Evolutionary conservation across 805 yeast genomes (phyloP).

Genomic region (Starmerella davenportii): DNA sequence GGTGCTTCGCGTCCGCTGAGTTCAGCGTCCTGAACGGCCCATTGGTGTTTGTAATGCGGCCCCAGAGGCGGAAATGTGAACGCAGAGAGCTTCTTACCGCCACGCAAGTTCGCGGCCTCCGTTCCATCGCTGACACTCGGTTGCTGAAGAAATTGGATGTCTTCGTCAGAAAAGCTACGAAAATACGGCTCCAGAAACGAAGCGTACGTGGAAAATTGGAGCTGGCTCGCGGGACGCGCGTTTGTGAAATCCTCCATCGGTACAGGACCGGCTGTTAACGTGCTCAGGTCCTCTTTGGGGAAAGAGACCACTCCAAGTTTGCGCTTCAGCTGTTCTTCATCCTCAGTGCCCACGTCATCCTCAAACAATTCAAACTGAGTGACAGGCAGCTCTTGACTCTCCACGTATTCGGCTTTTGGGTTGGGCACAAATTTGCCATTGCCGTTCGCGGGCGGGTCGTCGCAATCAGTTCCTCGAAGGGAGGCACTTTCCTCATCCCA

Average conservation of each 20-base stretch:
- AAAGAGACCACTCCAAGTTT: slow-evolving; percentile 82
- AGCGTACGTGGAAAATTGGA: slow-evolving; percentile 75
- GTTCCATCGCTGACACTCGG: slow-evolving; percentile 29
- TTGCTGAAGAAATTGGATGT: slow-evolving; percentile 50
- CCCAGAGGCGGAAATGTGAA: slow-evolving; percentile 75
- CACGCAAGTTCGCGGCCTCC: slow-evolving; percentile 18
- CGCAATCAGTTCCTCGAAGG: background rate
- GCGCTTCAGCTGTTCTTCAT: slow-evolving; percentile 52
- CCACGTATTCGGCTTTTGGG: slow-evolving; percentile 61
- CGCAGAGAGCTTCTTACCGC: slow-evolving; percentile 30
- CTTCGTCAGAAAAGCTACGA: slow-evolving; percentile 63
- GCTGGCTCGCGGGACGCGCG: slow-evolving; percentile 74
- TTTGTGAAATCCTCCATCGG: slow-evolving; percentile 77
- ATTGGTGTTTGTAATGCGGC: slow-evolving; percentile 56
- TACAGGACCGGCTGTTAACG: slow-evolving; percentile 66
- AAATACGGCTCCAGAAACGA: slow-evolving; percentile 72
- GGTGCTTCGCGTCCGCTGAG: slow-evolving; percentile 7
- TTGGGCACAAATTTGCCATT: slow-evolving; percentile 31
- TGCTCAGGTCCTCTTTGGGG: slow-evolving; percentile 60
- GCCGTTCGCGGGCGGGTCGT: background rate
- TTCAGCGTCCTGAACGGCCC: slow-evolving; percentile 33
- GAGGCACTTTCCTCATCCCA: background rate
- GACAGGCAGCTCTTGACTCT: slow-evolving; percentile 47
- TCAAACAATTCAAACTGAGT: slow-evolving; percentile 52
- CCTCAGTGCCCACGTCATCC: slow-evolving; percentile 52